phyloP scores from a whole-genome alignment of 2,329 filamentous ascomycete genomes.

The Penicillium brevicompactum region DNA sequence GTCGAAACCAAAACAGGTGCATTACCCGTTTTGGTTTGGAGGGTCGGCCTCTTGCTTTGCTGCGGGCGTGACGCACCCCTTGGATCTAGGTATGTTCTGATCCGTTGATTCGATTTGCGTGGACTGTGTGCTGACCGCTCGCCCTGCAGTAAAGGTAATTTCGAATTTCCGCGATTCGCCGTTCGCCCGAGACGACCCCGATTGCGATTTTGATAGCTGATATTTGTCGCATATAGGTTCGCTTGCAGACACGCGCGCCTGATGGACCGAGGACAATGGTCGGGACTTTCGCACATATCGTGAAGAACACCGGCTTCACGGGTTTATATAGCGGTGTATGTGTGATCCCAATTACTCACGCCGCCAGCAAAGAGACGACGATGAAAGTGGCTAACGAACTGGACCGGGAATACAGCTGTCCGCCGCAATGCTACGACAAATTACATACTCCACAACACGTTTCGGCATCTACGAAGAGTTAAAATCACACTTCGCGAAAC shows the following conservation, averaged over 20 bases:
- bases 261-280: conserved; percentile 79
- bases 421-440: conserved; percentile 87
- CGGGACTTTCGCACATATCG: conserved; percentile 80
- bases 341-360: neutral
- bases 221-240: conserved; percentile 60
- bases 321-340: conserved; percentile 83
- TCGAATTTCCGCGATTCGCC: neutral
- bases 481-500: conserved; percentile 66
- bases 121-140: conserved; percentile 23
- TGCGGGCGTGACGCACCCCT: conserved; percentile 86
- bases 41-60: conserved; percentile 92
- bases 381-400: conserved; percentile 1
- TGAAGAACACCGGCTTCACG: conserved; percentile 71
- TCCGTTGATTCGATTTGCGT: neutral
- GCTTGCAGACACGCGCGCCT: conserved; percentile 79
- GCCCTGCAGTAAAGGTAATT: conserved; percentile 56
- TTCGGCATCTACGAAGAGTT: conserved; percentile 97
- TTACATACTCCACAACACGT: conserved; percentile 93
- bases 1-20: conserved; percentile 39
- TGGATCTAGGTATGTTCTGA: conserved; percentile 75
- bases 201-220: conserved; percentile 11
- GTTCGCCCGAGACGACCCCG: conserved; percentile 7
- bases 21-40: conserved; percentile 93
- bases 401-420: conserved; percentile 60
- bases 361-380: neutral